Evolutionary conservation across 1,139 yeast species (phyloP).

Genomic region (Suhomyces panamericanus): DNA sequence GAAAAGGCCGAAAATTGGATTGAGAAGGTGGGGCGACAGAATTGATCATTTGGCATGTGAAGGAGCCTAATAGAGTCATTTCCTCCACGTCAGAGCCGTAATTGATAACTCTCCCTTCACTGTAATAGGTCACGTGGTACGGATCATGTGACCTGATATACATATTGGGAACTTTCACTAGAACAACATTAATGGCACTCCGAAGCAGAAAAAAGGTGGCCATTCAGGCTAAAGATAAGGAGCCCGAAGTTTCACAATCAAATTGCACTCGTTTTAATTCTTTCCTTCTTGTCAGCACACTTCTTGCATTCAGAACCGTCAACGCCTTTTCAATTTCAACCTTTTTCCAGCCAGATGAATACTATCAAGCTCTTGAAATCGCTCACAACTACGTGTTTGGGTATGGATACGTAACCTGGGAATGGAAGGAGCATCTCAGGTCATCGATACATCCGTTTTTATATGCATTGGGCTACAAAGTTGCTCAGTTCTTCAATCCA

Average conservation of each 20-base stretch:
- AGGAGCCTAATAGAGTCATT: too few species aligned
- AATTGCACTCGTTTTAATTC: not conserved
- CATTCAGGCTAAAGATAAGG: not conserved
- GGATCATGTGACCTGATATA: not conserved
- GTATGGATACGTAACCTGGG: conserved; percentile 91
- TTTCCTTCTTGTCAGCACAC: not conserved
- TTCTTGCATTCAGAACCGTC: conserved; percentile 41
- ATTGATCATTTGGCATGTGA: not conserved
- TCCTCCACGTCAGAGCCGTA: too few species aligned
- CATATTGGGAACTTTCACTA: not conserved
- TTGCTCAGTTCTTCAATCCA: conserved; percentile 16
- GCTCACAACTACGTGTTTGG: conserved; percentile 78
- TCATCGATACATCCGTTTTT: conserved; percentile 79
- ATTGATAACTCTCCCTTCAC: too few species aligned
- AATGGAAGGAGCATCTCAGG: conserved; percentile 77
- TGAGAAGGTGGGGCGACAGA: too few species aligned
- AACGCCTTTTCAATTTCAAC: conserved; percentile 68
- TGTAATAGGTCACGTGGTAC: not conserved
- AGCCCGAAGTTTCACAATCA: too few species aligned
- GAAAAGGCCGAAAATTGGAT: too few species aligned
- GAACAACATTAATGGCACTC: not conserved
- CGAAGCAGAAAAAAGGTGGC: conserved; percentile 1
- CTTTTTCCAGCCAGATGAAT: conserved; percentile 96
- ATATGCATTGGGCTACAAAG: conserved; percentile 49
- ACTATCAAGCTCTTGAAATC: conserved; percentile 89